Base-by-base conservation (phyloP, 495 filamentous ascomycete genomes). In the Xylaria intraflava region DNA sequence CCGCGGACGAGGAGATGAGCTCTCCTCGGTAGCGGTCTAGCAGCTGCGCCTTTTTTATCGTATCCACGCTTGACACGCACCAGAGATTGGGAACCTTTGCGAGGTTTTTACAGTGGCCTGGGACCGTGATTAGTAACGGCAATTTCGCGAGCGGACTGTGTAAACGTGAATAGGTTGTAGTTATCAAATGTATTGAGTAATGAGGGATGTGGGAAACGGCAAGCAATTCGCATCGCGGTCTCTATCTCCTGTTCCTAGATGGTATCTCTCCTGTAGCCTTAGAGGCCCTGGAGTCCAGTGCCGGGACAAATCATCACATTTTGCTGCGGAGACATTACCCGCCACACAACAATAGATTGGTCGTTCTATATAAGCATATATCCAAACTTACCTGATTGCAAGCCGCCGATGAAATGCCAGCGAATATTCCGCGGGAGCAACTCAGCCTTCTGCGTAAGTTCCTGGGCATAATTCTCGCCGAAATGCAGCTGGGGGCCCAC, bases 381-480 rank as follows among this genome's bases (percentile, higher is more conserved):
- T 19, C 12, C 14, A 3, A 12, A 55, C 56, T 56, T 71, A 78
- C 77, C 72, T 1, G 72, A 85, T 68, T 96, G 90, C 35, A 98
- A 71, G 0, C 84, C 87, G 47, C 93, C 93, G 69, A 96, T 97
- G 68, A 96, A 96, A 65, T 98, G 93, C 93, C 93, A 98, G 49
- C 79, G 76, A 50, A 98, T 87, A 17, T 72, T 78, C n/a, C 66
- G 61, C 0, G 93, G 93, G 5, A 97, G 80, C 17, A 90, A 61
- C 9, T 78, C 74, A 10, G 90, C 86, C 71, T 98, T 98, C 67
- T 92, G 83, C 45, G 80, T 72, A 38, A 98, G 83, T 65, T 98
- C 93, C 72, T 96, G 90, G 12, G 87, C 78, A 75, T 98, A 98
- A 73, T 98, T 98, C 71, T 98, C 93, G 57, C 93, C 93, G 69